Percentiles rank a stretch among this genome's conserved stretches.
Evolutionary conservation across 139 green algal genomes (phyloP).

Genomic region (Picochlorum costavermella): DNA sequence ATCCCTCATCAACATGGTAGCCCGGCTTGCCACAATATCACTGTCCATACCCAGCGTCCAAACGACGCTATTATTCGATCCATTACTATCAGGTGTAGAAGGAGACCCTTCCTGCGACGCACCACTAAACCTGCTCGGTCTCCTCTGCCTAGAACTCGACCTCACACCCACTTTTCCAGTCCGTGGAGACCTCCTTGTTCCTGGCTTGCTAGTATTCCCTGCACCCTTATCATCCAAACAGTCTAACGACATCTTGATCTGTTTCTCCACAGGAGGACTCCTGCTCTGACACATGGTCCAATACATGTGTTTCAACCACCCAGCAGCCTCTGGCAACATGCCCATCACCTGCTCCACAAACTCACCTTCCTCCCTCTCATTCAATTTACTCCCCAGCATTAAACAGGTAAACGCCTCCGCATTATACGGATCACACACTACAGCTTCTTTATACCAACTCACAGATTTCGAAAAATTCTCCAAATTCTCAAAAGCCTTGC

Average conservation of each 20-base stretch:
- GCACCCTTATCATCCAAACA: background rate
- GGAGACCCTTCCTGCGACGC: background rate
- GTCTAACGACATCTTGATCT: background rate
- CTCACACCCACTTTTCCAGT: background rate
- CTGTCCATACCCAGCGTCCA: conserved; percentile 50
- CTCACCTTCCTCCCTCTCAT: conserved; percentile 59
- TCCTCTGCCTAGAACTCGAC: background rate
- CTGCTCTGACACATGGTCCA: conserved; percentile 43
- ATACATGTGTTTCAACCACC: conserved; percentile 78
- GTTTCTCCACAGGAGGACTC: too few relatives aligned
- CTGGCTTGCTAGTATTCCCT: background rate
- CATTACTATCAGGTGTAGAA: background rate
- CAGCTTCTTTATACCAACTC: conserved; percentile 41
- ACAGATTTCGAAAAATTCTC: conserved; percentile 66
- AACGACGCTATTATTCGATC: background rate
- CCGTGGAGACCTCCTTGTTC: background rate
- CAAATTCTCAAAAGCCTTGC: conserved; percentile 63
- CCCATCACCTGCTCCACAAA: conserved; percentile 45
- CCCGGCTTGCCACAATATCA: conserved; percentile 60
- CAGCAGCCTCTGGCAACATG: conserved; percentile 35
- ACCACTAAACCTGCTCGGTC: background rate
- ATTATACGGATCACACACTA: conserved; percentile 81
- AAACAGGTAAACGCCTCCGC: conserved; percentile 84
- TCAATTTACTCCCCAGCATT: conserved; percentile 84
- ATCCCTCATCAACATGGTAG: conserved; percentile 64